Conservation (phyloP, 2,329 filamentous ascomycete genomes). For the Verticillium albo-atrum region DNA sequence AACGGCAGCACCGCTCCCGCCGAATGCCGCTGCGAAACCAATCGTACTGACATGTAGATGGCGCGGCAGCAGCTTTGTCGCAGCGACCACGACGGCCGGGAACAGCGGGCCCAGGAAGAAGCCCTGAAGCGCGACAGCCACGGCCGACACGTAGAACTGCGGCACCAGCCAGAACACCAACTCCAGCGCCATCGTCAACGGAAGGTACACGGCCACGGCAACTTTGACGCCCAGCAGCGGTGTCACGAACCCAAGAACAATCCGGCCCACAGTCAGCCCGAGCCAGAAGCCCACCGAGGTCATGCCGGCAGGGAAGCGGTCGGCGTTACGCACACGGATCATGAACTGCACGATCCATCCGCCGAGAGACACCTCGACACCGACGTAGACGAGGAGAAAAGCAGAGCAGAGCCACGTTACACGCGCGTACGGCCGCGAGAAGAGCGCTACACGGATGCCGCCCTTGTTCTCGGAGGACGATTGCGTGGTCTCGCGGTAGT, state of each 20-base stretch:
- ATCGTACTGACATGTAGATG: constrained; percentile 74
- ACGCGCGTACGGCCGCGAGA: constrained; percentile 35
- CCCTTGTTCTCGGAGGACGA: constrained; percentile 11
- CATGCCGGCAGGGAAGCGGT: constrained; percentile 66
- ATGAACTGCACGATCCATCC: constrained; percentile 86
- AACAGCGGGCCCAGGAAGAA: constrained; percentile 80
- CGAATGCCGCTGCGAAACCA: constrained; percentile 73
- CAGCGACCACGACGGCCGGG: constrained; percentile 65
- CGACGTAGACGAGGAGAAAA: constrained; percentile 74
- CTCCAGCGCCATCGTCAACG: constrained; percentile 58
- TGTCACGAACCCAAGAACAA: constrained; percentile 70
- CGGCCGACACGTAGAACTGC: constrained; percentile 68
- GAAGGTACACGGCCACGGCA: constrained; percentile 59
- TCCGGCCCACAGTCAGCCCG: constrained; percentile 67
- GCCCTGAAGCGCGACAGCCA: constrained; percentile 67
- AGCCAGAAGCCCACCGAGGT: constrained; percentile 78
- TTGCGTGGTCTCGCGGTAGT: constrained; percentile 39
- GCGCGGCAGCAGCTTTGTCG: constrained; percentile 64
- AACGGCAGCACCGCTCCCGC: constrained; percentile 66
- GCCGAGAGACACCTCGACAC: constrained; percentile 69
- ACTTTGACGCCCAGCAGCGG: constrained; percentile 65
- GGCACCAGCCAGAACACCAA: constrained; percentile 80
- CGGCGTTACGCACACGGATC: constrained; percentile 67
- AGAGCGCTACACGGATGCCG: constrained; percentile 31
- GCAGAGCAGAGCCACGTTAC: constrained; percentile 67